phyloP scores from a whole-genome alignment of 1,139 yeast genomes.

The Suhomyces wounanorum region DNA sequence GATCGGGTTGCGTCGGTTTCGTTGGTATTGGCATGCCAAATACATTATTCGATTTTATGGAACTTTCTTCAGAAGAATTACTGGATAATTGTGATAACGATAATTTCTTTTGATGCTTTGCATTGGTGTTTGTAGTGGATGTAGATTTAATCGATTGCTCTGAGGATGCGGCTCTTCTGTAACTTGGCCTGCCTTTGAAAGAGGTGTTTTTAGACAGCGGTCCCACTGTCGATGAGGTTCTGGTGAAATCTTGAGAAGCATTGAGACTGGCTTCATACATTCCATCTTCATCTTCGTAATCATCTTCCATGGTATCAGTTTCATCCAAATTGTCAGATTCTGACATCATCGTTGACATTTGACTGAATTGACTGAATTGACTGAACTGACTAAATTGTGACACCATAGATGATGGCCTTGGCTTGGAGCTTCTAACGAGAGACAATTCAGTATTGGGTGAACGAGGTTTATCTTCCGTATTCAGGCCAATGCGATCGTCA shows the following conservation, averaged over 20 bases:
- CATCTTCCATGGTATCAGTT: conserved; percentile 50
- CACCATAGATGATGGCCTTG: conserved; percentile 66
- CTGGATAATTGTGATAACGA: conserved; percentile 40
- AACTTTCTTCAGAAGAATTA: conserved; percentile 44
- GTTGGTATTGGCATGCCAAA: conserved; percentile 22
- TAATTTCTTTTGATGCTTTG: conserved; percentile 27
- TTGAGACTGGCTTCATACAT: conserved; percentile 36
- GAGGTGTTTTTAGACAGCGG: not conserved
- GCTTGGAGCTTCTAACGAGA: conserved; percentile 22
- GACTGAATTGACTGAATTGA: conserved; percentile 56
- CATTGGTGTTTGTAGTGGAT: conserved; percentile 31
- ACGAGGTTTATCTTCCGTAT: conserved; percentile 8
- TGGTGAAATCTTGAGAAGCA: conserved; percentile 26
- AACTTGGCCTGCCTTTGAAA: conserved; percentile 33
- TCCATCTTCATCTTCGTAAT: conserved; percentile 38
- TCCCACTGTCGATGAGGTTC: not conserved
- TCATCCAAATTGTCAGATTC: conserved; percentile 46
- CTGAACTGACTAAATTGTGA: conserved; percentile 52
- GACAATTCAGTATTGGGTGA: conserved; percentile 8
- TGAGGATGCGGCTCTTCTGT: conserved; percentile 37
- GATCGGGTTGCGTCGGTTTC: conserved; percentile 12
- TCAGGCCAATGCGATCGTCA: conserved; percentile 4
- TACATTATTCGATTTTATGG: conserved; percentile 15
- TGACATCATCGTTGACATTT: conserved; percentile 53
- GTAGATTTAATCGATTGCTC: conserved; percentile 41